Conservation (phyloP, 176 grass and related monocot genomes). For the Rhynchospora tenuis region DNA sequence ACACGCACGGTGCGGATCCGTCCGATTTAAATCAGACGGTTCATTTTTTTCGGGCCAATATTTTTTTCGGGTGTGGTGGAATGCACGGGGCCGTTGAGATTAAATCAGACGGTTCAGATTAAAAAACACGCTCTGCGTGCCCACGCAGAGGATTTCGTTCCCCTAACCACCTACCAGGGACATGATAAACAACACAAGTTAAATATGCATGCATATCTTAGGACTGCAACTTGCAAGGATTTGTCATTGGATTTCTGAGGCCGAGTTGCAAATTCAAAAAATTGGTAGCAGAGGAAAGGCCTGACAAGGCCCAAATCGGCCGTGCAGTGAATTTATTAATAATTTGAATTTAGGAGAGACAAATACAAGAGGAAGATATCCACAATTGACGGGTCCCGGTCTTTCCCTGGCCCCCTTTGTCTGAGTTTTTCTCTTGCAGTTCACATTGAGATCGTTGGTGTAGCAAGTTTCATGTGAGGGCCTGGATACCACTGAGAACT, state of each 20-base stretch:
- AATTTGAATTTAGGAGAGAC: background rate
- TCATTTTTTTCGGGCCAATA: too few relatives aligned
- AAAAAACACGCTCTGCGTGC: too few relatives aligned
- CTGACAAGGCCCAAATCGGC: background rate
- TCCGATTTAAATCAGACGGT: too few relatives aligned
- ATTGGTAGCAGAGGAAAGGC: background rate
- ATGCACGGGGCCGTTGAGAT: too few relatives aligned
- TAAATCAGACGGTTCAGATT: too few relatives aligned
- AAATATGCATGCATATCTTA: background rate
- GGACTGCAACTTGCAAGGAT: slow-evolving; percentile 1
- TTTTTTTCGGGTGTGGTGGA: too few relatives aligned
- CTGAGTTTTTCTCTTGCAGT: background rate
- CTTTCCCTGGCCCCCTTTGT: background rate
- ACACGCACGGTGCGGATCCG: too few relatives aligned
- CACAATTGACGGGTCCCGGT: slow-evolving; percentile 14
- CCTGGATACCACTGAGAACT: background rate
- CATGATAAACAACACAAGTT: background rate
- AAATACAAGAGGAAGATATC: background rate
- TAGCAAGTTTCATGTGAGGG: background rate
- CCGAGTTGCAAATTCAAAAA: slow-evolving; percentile 11
- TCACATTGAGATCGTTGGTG: background rate
- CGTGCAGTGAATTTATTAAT: slow-evolving; percentile 2
- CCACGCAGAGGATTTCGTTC: too few relatives aligned
- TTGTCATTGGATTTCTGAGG: background rate
- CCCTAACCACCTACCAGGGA: background rate